Base-by-base conservation (phyloP, 305 asterid species). In the Petunia hybrid region DNA sequence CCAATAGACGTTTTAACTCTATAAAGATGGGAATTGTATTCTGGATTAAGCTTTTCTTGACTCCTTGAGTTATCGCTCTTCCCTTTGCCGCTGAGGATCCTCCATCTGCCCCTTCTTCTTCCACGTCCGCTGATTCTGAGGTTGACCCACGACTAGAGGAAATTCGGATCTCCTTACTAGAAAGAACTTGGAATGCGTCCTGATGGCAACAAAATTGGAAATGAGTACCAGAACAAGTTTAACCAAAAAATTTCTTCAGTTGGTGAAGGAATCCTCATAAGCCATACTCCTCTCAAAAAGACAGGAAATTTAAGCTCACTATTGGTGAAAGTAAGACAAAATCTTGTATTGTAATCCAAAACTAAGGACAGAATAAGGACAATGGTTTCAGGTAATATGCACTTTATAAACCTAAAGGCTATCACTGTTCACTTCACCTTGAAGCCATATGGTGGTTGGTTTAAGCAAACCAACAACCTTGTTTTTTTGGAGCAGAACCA, bases 11-110 rank as follows among this genome's bases (percentile, higher is more conserved):
- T 82, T 96, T 96, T 63, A 96, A 85, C 90, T 96, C 99, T 56
- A 94, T 94, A 88, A 94, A 94, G 69, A 93, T 96, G 14, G 98
- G 99, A 81, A 94, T 89, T 0, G 99, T 94, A 56, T 92, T 96
- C 81, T 94, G 98, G 85, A 96, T 92, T 40, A 96, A 92, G 73
- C 98, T 92, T 81, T 94, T 96, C 63, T 92, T 85, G 65, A 96
- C 92, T 8, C 95, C 99, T 86, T 93, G 98, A 56, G 98, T 93
- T 81, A 96, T 90, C 81, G 87, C 87, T 85, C 92, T 82, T 74
- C 98, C 97, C 84, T 89, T 93, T 3, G 90, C 77, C 56, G 88
- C 45, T 4, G 92, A 63, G 55, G 90, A 80, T 43, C 86, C 89
- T n/a, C 83, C 78, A 14, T 84, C 97, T 46, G 88, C 91, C 4